Evolutionary conservation across 495 filamentous ascomycete species (phyloP).

Genomic region (Penicillium soppii): DNA sequence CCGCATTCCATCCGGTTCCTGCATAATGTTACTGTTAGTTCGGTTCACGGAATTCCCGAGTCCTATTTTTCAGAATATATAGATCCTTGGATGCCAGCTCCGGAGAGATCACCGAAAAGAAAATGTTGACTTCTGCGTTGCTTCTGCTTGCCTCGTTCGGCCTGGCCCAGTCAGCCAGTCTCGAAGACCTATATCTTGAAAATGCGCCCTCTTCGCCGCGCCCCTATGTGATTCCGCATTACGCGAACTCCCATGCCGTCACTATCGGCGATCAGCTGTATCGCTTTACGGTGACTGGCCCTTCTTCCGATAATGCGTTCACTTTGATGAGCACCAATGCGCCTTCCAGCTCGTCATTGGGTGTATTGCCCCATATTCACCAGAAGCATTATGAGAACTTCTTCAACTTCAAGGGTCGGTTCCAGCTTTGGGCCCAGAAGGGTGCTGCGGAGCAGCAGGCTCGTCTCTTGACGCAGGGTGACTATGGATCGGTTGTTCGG

Average conservation of each 20-base stretch:
- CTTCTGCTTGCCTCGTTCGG: slow-evolving; percentile 11
- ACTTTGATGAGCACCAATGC: slow-evolving; percentile 44
- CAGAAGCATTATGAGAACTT: slow-evolving; percentile 46
- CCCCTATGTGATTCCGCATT: slow-evolving; percentile 32
- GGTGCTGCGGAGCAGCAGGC: slow-evolving; percentile 28
- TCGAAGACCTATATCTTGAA: slow-evolving; percentile 25
- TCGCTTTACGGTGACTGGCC: slow-evolving; percentile 41
- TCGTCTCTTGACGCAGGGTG: slow-evolving; percentile 36
- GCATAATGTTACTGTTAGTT: not conserved
- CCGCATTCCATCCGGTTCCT: not conserved
- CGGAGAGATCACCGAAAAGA: not conserved
- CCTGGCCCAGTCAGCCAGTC: slow-evolving; percentile 11
- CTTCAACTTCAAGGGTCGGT: slow-evolving; percentile 42
- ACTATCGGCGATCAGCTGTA: slow-evolving; percentile 25
- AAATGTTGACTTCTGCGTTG: slow-evolving; percentile 16
- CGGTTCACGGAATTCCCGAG: not conserved
- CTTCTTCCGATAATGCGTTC: slow-evolving; percentile 42
- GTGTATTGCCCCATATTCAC: slow-evolving; percentile 45
- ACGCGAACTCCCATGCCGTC: slow-evolving; percentile 31
- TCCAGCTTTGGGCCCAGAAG: slow-evolving; percentile 46
- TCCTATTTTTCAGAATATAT: not conserved
- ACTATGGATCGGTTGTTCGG: slow-evolving; percentile 38
- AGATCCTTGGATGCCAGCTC: not conserved
- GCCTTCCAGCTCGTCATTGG: slow-evolving; percentile 23
- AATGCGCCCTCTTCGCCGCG: slow-evolving; percentile 27